Base-by-base conservation (phyloP, 2,329 filamentous ascomycete genomes). In the Boeremia lycopersici region DNA sequence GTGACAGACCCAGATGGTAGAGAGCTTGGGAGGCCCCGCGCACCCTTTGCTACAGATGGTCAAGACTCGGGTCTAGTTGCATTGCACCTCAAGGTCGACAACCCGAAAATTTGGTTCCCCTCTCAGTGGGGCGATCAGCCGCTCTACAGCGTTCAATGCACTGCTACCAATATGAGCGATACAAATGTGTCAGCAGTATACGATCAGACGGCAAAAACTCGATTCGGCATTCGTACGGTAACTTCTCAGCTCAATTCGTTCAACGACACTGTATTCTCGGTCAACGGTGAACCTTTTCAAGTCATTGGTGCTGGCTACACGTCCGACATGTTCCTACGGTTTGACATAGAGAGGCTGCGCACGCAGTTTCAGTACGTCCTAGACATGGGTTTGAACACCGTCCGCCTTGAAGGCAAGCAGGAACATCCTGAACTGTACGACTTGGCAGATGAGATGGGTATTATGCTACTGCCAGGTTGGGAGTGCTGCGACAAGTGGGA, bases 401-500 rank as follows among this genome's bases (percentile, higher is more conserved):
- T 88, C 19, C 82, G 86, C 2, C 77, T 88, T 0, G 86, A 88
- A 64, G 86, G 86, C 2, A 87, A 87, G 57, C 82, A 85, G 65
- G 86, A 88, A 61, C 85, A 88, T 7, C 82, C 84, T 0, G 79
- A 83, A 57, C 71, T 88, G 0, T 88, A 87, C 62, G 76, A 82
- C 0, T 73, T 86, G 2, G 82, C 85, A 1, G 84, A 87, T 61
- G 74, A 78, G 3, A 73, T 86, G 62, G 86, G 86, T 0, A 63
- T 88, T 31, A 86, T 88, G 84, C 70, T 88, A 0, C 74, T 88
- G 33, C 75, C 84, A 0, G 86, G 86, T 0, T 88, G 85, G 84
- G 85, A 87, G 56, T 88, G 86, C 68, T 88, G 86, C 66, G 83
- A 87, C 61, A 88, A 88, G 65, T 88, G 86, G 86, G 86, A 88